Percentiles rank a stretch among this genome's conserved stretches.
Conservation (phyloP, 805 yeast species). For the Scheffersomyces coipomensis region DNA sequence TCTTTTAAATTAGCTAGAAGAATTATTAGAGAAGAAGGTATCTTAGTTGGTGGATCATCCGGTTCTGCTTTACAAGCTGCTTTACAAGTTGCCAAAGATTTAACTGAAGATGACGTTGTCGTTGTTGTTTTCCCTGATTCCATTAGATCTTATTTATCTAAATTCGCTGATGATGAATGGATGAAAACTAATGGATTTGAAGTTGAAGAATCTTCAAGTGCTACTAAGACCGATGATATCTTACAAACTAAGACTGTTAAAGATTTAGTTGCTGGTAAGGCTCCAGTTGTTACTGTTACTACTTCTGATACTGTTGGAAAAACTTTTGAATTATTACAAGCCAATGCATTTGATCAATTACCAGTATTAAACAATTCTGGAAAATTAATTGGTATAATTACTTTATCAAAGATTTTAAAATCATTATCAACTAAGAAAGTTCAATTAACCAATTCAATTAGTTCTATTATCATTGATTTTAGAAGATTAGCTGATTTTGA, state of each 20-base stretch:
- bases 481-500: conserved; percentile 67
- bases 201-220: conserved; percentile 48
- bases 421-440: conserved; percentile 61
- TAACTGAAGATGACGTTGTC: conserved; percentile 70
- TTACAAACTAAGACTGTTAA: conserved; percentile 49
- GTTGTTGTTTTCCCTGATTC: conserved; percentile 87
- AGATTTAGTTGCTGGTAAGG: conserved; percentile 61
- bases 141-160: conserved; percentile 80
- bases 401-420: conserved; percentile 70
- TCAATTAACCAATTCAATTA: conserved; percentile 54
- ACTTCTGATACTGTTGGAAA: conserved; percentile 56
- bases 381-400: conserved; percentile 71
- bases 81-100: conserved; percentile 61
- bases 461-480: conserved; percentile 68
- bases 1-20: conserved; percentile 80
- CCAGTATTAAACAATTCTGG: conserved; percentile 67
- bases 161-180: conserved; percentile 91
- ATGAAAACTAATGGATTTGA: conserved; percentile 71
- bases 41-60: conserved; percentile 85
- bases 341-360: conserved; percentile 80
- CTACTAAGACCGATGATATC: conserved; percentile 41
- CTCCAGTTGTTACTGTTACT: conserved; percentile 76
- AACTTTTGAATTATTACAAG: conserved; percentile 68
- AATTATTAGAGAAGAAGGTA: conserved; percentile 80
- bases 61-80: conserved; percentile 84